Base-by-base conservation (phyloP, 1,139 yeast species). In the Pneumocystis jirovecii region DNA sequence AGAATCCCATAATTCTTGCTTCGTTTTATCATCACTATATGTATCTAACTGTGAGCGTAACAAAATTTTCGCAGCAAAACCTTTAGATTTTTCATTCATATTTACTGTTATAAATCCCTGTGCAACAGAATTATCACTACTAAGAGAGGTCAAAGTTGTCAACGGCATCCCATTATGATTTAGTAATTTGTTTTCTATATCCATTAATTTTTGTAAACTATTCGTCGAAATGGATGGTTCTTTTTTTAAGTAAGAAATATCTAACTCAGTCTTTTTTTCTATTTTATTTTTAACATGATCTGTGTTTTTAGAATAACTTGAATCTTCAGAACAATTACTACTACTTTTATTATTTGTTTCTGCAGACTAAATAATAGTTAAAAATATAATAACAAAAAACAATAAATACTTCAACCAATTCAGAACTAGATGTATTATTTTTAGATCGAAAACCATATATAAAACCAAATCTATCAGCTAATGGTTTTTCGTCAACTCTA, bases 401-500 rank as follows among this genome's bases (percentile, higher is more conserved):
- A 50, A 50, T 12, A 50, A 25, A 3, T 34, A 45, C 65, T 59
- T 45, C 37, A 44, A 31, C n/a, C 7, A 40, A 15, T 44, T 42
- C 40, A 29, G 61, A 60, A 31, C 57, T 44, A 10, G 37, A 50
- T 15, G 19, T 61, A 8, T 64, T 59, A 17, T 61, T 39, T 62
- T 57, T 63, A 8, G 64, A 39, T 19, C 65, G 42, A 29, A 42
- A 64, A 64, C 70, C 72, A 65, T 77, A 77, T 42, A 82, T 75
- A 71, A 82, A 82, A 0, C 85, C 85, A 71, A 79, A 82, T 66
- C 81, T 75, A 69, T 82, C 85, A 7, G 83, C 78, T 45, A 73
- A 70, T 25, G 65, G 67, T 4, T 74, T 73, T 10, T 74, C 72
- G 35, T 72, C 73, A 8, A 70, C 57, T 15, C 72, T 67, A 68